Base-by-base conservation (phyloP, 108 stramenopile genomes). In the Skeletonema costatum region DNA sequence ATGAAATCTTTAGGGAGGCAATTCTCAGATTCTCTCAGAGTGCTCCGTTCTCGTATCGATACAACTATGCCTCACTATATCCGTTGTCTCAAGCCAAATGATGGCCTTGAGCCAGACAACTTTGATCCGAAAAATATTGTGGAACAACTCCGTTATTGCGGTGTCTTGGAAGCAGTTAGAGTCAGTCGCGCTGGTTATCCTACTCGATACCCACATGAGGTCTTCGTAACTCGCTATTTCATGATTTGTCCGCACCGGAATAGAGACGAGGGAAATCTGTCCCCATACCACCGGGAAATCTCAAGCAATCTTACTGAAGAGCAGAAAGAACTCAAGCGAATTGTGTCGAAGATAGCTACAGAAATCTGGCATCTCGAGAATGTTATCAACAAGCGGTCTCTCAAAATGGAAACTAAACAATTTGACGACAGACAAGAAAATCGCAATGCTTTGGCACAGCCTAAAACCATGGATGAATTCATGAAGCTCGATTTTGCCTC, bases 1-100 rank as follows among this genome's bases (percentile, higher is more conserved):
- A 73, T 60, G 50, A 83, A 77, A 66, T 77, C 90, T 39, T 89
- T 96, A 33, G 93, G 93, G 3, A 87, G 82, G 59, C 96, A 98
- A 80, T 99, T 99, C 81, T 96, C 97, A 74, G 64, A 76, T 13
- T 97, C 97, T 76, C 87, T 99, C n/a, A 76, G 87, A 62, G 81
- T 92, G 38, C 88, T 99, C 50, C 94, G 98, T 63, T 72, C 77
- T 39, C 92, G 94, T 7, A 93, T 99, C 70, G 97, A 97, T 71
- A 60, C 81, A 14, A 99, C 98, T 3, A 88, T 90, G 30, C 99
- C 99, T 10, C 99, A 99, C 85, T 99, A 98, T 72, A 93, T 99
- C 41, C 93, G 97, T 50, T 98, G 97, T 67, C 77, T 98, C 38
- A 97, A 97, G 75, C 97, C 97, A 39, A 97, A 97, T 77, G 92